Conservation (phyloP, 805 yeast genomes). For the Saccharomycopsis fodiens region DNA sequence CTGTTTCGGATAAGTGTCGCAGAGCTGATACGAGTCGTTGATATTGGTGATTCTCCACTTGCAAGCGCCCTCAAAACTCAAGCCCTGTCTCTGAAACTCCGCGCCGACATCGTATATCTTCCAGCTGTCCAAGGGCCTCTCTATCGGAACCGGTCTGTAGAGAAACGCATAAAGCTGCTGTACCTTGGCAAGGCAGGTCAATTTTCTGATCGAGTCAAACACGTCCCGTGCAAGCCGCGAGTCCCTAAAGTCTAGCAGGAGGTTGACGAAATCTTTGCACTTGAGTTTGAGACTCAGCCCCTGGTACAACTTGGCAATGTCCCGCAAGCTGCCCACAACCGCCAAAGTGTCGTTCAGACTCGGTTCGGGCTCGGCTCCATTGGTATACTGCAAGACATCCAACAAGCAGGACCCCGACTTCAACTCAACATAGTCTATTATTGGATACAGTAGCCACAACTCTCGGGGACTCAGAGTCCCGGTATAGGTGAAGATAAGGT, state of each 20-base stretch:
- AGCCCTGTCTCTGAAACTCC: constrained; percentile 74
- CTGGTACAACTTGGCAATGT: constrained; percentile 23
- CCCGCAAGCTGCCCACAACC: constrained; percentile 16
- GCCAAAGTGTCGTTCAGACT: constrained; percentile 7
- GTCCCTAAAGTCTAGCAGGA: constrained; percentile 68
- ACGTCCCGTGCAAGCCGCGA: constrained; percentile 53
- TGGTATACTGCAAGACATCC: constrained; percentile 19
- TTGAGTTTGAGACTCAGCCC: constrained; percentile 56
- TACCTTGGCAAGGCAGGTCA: constrained; percentile 48
- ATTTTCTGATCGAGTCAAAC: constrained; percentile 58
- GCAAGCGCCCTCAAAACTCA: constrained; percentile 26
- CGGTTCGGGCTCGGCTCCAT: background rate
- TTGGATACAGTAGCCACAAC: constrained; percentile 89
- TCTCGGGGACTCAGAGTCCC: constrained; percentile 38
- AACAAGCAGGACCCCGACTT: constrained; percentile 44
- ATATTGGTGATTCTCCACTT: constrained; percentile 68
- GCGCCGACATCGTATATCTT: constrained; percentile 45
- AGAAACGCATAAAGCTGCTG: constrained; percentile 72
- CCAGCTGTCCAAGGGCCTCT: constrained; percentile 67
- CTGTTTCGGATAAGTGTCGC: constrained; percentile 66
- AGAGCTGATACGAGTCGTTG: constrained; percentile 57
- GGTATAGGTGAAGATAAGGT: constrained; percentile 51
- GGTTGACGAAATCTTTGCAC: constrained; percentile 78
- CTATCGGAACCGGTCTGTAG: constrained; percentile 70
- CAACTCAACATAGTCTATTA: constrained; percentile 54